phyloP scores from a whole-genome alignment of 345 rosid genomes.

The Aethionema arabicum region DNA sequence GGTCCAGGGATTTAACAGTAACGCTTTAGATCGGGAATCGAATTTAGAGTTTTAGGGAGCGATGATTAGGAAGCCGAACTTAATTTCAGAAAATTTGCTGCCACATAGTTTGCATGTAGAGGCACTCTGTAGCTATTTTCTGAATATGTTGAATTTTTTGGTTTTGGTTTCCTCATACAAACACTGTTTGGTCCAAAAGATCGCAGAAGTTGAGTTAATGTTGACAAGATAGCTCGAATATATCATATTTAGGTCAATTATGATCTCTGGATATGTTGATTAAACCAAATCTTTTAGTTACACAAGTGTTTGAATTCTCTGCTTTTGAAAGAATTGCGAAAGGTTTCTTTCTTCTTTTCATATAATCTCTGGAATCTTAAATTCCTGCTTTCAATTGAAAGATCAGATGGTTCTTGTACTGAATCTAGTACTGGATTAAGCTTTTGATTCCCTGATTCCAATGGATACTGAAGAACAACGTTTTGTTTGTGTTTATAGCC shows the following conservation, averaged over 20 bases:
- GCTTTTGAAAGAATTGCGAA: neutral
- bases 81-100: neutral
- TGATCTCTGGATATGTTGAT: slow-evolving; percentile 13
- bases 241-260: slow-evolving; percentile 16
- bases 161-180: slow-evolving; percentile 11
- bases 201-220: neutral
- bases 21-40: slow-evolving; percentile 17
- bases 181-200: neutral
- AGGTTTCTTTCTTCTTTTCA: slow-evolving; percentile 4
- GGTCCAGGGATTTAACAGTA: slow-evolving; percentile 7
- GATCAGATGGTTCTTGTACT: neutral
- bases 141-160: neutral
- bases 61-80: slow-evolving; percentile 1
- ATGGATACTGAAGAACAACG: too few species aligned
- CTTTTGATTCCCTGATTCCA: neutral
- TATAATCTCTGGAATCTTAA: neutral
- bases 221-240: neutral
- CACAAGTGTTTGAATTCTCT: slow-evolving; percentile 3
- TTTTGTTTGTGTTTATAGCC: too few species aligned
- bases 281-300: neutral
- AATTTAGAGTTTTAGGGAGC: slow-evolving; percentile 3
- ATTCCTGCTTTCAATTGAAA: neutral
- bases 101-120: too few species aligned
- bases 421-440: neutral
- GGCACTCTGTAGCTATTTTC: neutral